Evolutionary conservation across 495 filamentous ascomycete species (phyloP), one percentile per base, ranked within the genome.

Genomic region (Penicillium salamii): DNA sequence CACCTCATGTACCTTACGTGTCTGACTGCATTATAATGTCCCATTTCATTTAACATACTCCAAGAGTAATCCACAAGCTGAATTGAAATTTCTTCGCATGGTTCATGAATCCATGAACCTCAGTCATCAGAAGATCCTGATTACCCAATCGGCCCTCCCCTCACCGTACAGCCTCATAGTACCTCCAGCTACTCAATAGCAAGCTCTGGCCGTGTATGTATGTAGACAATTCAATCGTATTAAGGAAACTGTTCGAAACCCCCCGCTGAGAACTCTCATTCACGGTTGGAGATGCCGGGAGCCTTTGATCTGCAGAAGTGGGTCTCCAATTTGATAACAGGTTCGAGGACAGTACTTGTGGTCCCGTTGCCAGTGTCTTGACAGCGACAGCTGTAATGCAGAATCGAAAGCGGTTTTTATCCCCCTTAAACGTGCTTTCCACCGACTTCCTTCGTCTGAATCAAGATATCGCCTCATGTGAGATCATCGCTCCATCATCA

Each of bases 401-500:
- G 7, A 17, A 21, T 31, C 5, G 1, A 6, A n/a, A n/a, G n/a
- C n/a, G n/a, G n/a, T n/a, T n/a, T n/a, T n/a, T n/a, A n/a, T 3
- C 14, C 14, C 5, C 29, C 5, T 11, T 13, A 32, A 11, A 32
- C 5, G 12, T 32, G 7, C 7, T 3, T 7, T 32, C 29, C 29
- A 32, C 11, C 7, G 12, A 12, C 12, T 3, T 32, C 5, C 12
- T 12, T 12, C 12, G 3, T 8, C 5, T 32, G 7, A 49, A 50
- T 54, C 50, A 54, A 49, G 46, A 19, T 20, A 46, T 32, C 19
- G 14, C 15, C 14, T 32, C 8, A 9, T 29, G 37, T 66, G 63
- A 66, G 56, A 66, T 66, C 63, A 66, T 66, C 37, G 14, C 38
- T 50, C 33, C 63, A 63, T 66, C 57, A 66, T 62, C 32, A 7